Evolutionary conservation across 2,329 filamentous ascomycete species (phyloP).

Genomic region (Neonectria magnoliae): DNA sequence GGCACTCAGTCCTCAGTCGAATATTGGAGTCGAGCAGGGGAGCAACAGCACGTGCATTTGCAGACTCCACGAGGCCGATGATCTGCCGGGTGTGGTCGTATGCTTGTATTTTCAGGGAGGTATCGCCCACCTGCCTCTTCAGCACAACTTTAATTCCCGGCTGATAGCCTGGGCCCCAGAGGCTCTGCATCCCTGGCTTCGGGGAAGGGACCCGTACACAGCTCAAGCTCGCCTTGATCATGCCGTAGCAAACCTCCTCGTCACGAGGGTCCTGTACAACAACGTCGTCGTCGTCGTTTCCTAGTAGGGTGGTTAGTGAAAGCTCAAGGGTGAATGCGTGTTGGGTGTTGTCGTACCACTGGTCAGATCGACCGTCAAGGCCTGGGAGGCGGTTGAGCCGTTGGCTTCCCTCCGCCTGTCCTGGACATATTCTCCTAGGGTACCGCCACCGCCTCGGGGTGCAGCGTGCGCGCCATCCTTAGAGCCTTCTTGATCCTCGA

Average conservation of each 20-base stretch:
- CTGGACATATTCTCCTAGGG: slow-evolving; percentile 73
- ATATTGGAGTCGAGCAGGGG: slow-evolving; percentile 76
- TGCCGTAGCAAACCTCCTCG: slow-evolving; percentile 84
- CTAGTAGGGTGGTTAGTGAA: slow-evolving; percentile 29
- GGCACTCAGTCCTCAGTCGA: slow-evolving; percentile 76
- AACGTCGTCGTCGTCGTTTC: slow-evolving; percentile 66
- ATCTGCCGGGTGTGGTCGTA: slow-evolving; percentile 75
- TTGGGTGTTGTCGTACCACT: slow-evolving; percentile 51
- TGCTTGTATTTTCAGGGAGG: slow-evolving; percentile 72
- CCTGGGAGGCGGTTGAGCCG: slow-evolving; percentile 39
- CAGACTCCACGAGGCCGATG: slow-evolving; percentile 80
- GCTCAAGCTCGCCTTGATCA: slow-evolving; percentile 74
- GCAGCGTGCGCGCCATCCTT: slow-evolving; percentile 47
- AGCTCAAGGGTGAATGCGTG: background rate
- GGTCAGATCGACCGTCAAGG: slow-evolving; percentile 68
- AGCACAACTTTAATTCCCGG: slow-evolving; percentile 80
- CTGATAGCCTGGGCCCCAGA: slow-evolving; percentile 70
- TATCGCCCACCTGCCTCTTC: slow-evolving; percentile 65
- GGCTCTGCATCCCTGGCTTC: slow-evolving; percentile 68
- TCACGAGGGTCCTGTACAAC: slow-evolving; percentile 68
- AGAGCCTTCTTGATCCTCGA: slow-evolving; percentile 58
- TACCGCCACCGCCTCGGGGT: slow-evolving; percentile 59
- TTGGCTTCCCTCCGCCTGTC: slow-evolving; percentile 62
- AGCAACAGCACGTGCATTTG: slow-evolving; percentile 73
- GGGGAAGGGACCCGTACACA: slow-evolving; percentile 75